These are phyloP conservation scores for Laburnicola sp. DNA, from an alignment of 2,329 filamentous ascomycete genomes.

Conservation along the genomic window DNA sequence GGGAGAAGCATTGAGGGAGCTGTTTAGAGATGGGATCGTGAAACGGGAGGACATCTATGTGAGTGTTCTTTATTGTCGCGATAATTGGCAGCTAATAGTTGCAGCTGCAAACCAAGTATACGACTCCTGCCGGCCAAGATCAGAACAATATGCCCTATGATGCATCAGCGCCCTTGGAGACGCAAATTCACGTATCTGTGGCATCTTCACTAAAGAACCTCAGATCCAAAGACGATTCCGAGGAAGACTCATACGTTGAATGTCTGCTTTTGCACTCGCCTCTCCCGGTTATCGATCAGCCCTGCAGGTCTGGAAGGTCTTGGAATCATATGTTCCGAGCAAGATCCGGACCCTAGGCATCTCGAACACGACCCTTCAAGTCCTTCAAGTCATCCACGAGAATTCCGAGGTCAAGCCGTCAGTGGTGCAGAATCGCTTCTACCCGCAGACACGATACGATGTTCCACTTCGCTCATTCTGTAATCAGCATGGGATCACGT, in stretches of 20 bases:
- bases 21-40: conserved; percentile 63
- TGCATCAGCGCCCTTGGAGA: conserved; percentile 57
- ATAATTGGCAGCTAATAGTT: not conserved
- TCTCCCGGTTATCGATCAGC: conserved; percentile 55
- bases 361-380: conserved; percentile 67
- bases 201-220: conserved; percentile 68
- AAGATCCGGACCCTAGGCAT: conserved; percentile 70
- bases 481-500: conserved; percentile 55
- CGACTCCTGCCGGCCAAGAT: conserved; percentile 65
- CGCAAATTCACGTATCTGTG: conserved; percentile 70
- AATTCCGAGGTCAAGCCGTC: conserved; percentile 56
- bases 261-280: conserved; percentile 63
- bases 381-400: conserved; percentile 59
- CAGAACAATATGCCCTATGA: conserved; percentile 65
- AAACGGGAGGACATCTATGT: conserved; percentile 66
- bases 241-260: conserved; percentile 57
- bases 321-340: conserved; percentile 68
- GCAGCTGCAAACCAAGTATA: conserved; percentile 83
- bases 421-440: conserved; percentile 78
- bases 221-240: conserved; percentile 34
- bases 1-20: conserved; percentile 66
- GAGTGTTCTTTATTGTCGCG: conserved; percentile 26
- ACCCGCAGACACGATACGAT: conserved; percentile 63
- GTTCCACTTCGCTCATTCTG: conserved; percentile 61
- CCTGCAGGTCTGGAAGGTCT: conserved; percentile 65